Conservation (phyloP, 257 asterid species). For the Nicotiana tabacum region DNA sequence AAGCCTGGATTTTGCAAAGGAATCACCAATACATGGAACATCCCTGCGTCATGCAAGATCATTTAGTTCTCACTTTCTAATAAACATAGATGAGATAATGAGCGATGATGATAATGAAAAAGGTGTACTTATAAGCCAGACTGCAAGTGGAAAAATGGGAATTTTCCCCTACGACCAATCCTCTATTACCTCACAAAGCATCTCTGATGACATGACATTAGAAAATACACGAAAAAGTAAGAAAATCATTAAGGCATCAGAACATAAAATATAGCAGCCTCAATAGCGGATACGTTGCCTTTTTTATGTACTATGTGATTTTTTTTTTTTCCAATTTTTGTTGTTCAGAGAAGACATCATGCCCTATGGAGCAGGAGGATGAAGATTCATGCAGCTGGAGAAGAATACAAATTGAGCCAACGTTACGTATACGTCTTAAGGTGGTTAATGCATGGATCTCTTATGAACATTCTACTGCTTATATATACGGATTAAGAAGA, state of each 20-base stretch:
- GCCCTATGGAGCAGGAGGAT: constrained; percentile 17
- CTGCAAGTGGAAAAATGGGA: constrained; percentile 10
- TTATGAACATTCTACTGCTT: background rate
- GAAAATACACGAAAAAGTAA: constrained; percentile 9
- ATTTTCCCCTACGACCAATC: constrained; percentile 22
- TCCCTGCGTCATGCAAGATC: constrained; percentile 23
- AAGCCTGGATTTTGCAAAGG: constrained; percentile 25
- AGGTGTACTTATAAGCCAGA: background rate
- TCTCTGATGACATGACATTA: constrained; percentile 1
- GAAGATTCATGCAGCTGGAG: constrained; percentile 20
- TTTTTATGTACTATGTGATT: background rate
- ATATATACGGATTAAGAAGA: background rate
- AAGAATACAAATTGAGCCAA: constrained; percentile 28
- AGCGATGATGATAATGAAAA: constrained; percentile 10
- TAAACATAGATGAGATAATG: constrained; percentile 20
- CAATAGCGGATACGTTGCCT: background rate
- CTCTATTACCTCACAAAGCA: constrained; percentile 7
- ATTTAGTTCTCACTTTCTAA: constrained; percentile 24
- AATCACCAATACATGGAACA: constrained; percentile 15
- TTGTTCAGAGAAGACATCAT: background rate
- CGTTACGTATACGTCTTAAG: constrained; percentile 35
- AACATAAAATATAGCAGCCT: background rate
- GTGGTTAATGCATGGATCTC: constrained; percentile 14
- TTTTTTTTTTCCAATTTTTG: background rate
- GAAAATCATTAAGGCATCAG: background rate